Percentiles rank a stretch among this genome's conserved stretches.
phyloP scores from a whole-genome alignment of 305 asterid species.

The Petunia hybrid region DNA sequence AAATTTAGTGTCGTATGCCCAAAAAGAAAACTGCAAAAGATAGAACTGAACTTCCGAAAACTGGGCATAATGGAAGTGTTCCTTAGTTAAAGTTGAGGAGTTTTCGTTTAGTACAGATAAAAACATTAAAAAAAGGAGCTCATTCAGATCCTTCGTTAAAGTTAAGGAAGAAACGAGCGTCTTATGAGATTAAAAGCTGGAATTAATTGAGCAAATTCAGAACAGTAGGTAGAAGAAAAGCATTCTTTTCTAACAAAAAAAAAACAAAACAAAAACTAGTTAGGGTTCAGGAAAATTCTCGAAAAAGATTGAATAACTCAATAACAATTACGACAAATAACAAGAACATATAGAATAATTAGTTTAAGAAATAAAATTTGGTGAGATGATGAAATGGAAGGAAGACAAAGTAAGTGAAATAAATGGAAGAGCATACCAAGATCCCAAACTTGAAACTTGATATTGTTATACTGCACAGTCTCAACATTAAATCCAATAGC shows the following conservation, averaged over 20 bases:
- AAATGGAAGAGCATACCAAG: conserved; percentile 60
- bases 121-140: not conserved
- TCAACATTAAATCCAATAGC: conserved; percentile 99
- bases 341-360: not conserved
- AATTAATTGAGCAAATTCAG: not conserved
- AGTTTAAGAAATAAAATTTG: not conserved
- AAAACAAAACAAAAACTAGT: not conserved
- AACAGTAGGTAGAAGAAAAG: not conserved
- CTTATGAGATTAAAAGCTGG: conserved; percentile 5
- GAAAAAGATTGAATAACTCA: not conserved
- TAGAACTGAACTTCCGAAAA: conserved; percentile 17
- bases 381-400: not conserved
- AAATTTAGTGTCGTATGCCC: not conserved
- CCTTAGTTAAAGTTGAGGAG: not conserved
- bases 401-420: not conserved
- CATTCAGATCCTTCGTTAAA: too few species aligned
- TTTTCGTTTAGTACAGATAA: not conserved
- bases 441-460: conserved; percentile 99
- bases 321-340: not conserved
- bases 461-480: conserved; percentile 90
- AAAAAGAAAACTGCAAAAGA: not conserved
- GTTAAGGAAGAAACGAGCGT: not conserved
- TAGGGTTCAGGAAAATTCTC: not conserved
- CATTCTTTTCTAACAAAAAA: not conserved
- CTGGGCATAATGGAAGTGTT: not conserved